Percentiles rank a stretch among this genome's conserved stretches.
Evolutionary conservation across 306 rosid genomes (phyloP).

Genomic region (Fragaria iinumae): DNA sequence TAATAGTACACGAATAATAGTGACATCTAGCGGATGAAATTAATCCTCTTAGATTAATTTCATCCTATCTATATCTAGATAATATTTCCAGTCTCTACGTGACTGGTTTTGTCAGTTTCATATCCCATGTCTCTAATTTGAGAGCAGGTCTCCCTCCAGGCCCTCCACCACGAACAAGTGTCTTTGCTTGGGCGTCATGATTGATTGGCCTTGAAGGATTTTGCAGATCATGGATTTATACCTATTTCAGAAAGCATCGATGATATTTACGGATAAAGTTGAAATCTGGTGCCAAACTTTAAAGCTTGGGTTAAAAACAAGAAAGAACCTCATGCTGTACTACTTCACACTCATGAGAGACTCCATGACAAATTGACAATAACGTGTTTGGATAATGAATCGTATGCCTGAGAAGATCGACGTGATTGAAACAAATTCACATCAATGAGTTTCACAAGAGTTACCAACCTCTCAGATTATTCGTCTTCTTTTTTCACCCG

Average conservation of each 20-base stretch:
- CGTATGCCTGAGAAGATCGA: background rate
- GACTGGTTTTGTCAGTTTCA: background rate
- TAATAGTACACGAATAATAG: background rate
- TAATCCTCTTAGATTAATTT: background rate
- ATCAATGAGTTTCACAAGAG: conserved; percentile 1
- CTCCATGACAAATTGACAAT: background rate
- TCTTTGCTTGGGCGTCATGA: background rate
- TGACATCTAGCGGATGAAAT: background rate
- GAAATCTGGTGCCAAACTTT: background rate
- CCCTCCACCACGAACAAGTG: conserved; percentile 8
- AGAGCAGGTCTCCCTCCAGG: background rate
- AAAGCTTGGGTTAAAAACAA: background rate
- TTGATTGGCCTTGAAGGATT: background rate
- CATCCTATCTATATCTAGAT: background rate
- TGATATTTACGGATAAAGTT: background rate
- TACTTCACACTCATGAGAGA: background rate
- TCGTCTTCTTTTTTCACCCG: background rate
- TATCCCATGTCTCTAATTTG: background rate
- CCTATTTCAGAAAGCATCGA: background rate
- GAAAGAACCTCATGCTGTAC: background rate
- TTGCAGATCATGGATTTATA: background rate
- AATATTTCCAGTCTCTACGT: background rate
- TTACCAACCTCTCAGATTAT: background rate
- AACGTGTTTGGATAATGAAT: background rate
- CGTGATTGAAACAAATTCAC: background rate